Base-by-base conservation (phyloP, 192 early-diverging fungal genomes). In the Glomus cerebriforme region DNA sequence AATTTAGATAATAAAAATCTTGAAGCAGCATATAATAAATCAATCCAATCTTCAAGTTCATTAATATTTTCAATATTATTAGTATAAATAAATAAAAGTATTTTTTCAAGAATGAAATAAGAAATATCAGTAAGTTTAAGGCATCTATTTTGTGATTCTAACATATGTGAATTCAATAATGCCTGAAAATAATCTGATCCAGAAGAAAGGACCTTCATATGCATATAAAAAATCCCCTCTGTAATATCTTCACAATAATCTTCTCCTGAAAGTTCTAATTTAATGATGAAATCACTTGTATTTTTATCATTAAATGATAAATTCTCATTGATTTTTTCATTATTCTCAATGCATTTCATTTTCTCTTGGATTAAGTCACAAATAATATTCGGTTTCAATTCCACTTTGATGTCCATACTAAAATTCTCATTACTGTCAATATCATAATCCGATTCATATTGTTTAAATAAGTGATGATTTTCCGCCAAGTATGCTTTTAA, bases 1-100 rank as follows among this genome's bases (percentile, higher is more conserved):
- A 71, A 71, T 71, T 24, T 17, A 43, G 12, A 2, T 27, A 71
- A 29, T 15, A 47, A 71, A 47, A 71, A 71, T 49, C 69, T 71
- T 29, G 69, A 47, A 0, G 69, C 4, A 9, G 26, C 27, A 26
- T 71, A 71, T 45, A 71, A 45, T 71, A 71, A 47, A 15, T 71
- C 69, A 6, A 71, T 29, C 69, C 39, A 71, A 13, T 27, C 39
- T 17, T 49, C 27, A 19, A 68, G 4, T 22, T 15, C 22, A 6
- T 39, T 8, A 68, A 4, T 35, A 66, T 68, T 24, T 1, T 68
- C 22, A 37, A 68, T 22, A 68, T 68, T 19, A 35, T 34, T 19
- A 0, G 35, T 12, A 35, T 68, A 68, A 22, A 68, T 35, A 68
- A 9, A 68, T 22, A n/a, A n/a, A 37, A 68, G n/a, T 2, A 68